These are phyloP conservation scores for Fusarium incarnatum DNA, from an alignment of 2,329 filamentous ascomycete genomes.

Conservation along the genomic window DNA sequence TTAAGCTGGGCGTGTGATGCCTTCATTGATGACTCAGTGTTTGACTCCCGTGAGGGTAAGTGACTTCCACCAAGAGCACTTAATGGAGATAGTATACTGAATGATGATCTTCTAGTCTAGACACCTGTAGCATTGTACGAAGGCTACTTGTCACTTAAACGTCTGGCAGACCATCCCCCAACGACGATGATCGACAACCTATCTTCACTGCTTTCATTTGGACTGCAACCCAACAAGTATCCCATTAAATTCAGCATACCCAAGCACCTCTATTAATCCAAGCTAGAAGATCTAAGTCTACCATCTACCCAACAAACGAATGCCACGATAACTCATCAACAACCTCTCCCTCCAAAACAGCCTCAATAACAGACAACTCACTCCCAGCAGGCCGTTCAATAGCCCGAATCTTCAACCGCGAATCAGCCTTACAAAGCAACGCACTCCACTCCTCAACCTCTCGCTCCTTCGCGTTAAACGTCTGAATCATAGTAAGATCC, in stretches of 20 bases:
- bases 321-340: not conserved
- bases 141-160: not conserved
- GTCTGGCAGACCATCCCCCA: not conserved
- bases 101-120: not conserved
- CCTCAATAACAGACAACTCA: slow-evolving; percentile 32
- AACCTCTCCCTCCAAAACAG: not conserved
- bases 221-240: too few species aligned
- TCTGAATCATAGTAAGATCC: slow-evolving; percentile 42
- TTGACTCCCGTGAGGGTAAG: accelerated
- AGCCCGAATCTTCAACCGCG: slow-evolving; percentile 4
- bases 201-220: not conserved
- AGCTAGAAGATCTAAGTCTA: not conserved
- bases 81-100: too few species aligned
- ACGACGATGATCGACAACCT: not conserved
- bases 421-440: slow-evolving; percentile 13
- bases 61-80: accelerated
- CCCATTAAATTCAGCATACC: too few species aligned
- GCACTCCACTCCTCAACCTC: slow-evolving; percentile 31
- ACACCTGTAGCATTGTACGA: too few species aligned
- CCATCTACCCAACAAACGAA: not conserved
- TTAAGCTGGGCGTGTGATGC: not conserved
- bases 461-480: slow-evolving; percentile 26
- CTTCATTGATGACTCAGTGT: accelerated
- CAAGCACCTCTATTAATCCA: not conserved
- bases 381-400: slow-evolving; percentile 30